phyloP scores from a whole-genome alignment of 2,329 filamentous ascomycete genomes.

The Alternaria hordeiaustralica region DNA sequence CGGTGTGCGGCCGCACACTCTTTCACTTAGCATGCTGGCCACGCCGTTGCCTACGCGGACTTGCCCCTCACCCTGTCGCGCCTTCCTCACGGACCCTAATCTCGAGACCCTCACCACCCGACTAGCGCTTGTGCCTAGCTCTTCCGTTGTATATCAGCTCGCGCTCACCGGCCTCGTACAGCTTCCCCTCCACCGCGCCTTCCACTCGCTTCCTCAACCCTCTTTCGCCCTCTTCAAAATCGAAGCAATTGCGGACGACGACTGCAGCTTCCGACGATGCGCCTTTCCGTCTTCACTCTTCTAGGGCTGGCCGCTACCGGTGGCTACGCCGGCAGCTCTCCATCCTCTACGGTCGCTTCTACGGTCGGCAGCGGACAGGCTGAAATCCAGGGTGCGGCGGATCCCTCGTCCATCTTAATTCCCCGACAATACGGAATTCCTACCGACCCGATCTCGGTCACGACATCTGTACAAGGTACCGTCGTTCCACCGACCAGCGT shows the following conservation, averaged over 20 bases:
- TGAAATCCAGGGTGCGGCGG: not conserved
- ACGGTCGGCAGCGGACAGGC: constrained; percentile 1
- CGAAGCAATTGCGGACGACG: not conserved
- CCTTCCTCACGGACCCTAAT: not conserved
- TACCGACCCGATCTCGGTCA: not conserved
- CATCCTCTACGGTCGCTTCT: not conserved
- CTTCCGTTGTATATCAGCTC: not conserved
- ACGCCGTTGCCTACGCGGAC: not conserved
- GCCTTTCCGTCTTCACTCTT: not conserved
- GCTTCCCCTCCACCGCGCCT: not conserved
- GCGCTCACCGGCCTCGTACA: not conserved
- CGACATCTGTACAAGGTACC: not conserved
- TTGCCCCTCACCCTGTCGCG: not conserved
- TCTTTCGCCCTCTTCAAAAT: not conserved
- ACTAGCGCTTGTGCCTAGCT: not conserved
- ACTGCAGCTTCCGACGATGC: not conserved
- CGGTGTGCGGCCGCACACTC: not conserved
- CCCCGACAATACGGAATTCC: not conserved
- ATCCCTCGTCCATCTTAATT: not conserved
- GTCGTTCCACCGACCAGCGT: not conserved
- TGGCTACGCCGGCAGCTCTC: not conserved
- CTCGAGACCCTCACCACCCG: not conserved
- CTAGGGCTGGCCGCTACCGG: not conserved
- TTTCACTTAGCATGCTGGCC: not conserved
- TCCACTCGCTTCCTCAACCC: not conserved